Conservation (phyloP, 306 rosid species). For the Ormosia semicastrata region DNA sequence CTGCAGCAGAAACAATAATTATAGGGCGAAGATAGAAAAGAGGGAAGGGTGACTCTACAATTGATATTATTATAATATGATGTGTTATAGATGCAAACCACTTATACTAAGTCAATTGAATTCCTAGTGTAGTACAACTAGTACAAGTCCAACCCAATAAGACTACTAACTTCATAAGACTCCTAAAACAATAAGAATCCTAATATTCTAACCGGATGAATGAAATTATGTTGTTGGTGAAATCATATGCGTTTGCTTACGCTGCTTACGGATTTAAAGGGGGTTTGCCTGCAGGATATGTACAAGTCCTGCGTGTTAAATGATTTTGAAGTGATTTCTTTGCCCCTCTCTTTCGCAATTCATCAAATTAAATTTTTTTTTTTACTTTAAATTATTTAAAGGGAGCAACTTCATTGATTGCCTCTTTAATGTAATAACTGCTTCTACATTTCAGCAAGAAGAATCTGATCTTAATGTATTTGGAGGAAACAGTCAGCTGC, state of each 20-base stretch:
- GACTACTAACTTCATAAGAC: background rate
- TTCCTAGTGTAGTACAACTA: background rate
- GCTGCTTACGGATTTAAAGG: background rate
- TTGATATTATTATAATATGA: background rate
- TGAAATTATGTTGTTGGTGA: background rate
- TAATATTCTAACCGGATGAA: background rate
- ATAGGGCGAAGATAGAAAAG: background rate
- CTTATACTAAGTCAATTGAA: background rate
- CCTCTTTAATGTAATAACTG: conserved; percentile 22
- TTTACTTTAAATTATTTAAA: background rate
- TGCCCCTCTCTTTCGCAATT: background rate
- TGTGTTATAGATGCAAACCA: background rate
- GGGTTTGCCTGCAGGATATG: background rate
- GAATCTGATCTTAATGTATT: conserved; percentile 63
- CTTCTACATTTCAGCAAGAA: conserved; percentile 74
- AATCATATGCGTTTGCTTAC: background rate
- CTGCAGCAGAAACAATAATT: background rate
- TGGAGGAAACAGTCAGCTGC: conserved; percentile 79
- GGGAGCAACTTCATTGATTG: background rate
- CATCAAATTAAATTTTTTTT: background rate
- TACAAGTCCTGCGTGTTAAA: background rate
- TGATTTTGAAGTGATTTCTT: background rate
- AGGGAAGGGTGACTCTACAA: background rate
- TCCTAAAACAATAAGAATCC: conserved; percentile 5
- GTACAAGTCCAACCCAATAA: background rate